Evolutionary conservation across 2,329 filamentous ascomycete species (phyloP).

Genomic region (Passalora sequoiae): DNA sequence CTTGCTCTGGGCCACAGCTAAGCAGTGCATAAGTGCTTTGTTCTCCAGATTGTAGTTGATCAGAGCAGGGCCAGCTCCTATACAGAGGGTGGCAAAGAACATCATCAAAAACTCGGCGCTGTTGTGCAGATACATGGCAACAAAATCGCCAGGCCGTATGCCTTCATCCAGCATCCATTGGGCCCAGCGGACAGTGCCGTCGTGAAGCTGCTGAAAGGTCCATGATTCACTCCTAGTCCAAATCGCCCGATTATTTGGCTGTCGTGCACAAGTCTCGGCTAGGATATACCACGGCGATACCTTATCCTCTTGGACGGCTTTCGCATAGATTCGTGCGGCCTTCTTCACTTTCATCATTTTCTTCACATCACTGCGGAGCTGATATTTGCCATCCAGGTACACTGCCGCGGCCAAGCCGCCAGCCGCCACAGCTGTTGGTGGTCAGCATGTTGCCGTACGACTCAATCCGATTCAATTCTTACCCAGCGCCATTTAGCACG

Average conservation of each 20-base stretch:
- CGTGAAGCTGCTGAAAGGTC: conserved; percentile 54
- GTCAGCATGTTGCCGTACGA: not conserved
- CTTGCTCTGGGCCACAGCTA: conserved; percentile 36
- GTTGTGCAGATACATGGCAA: conserved; percentile 31
- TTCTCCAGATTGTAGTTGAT: conserved; percentile 36
- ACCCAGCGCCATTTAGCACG: conserved; percentile 2
- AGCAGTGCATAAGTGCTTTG: conserved; percentile 33
- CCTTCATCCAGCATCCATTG: conserved; percentile 52
- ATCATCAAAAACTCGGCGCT: conserved; percentile 29
- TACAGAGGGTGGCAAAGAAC: conserved; percentile 26
- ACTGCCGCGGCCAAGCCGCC: conserved; percentile 40
- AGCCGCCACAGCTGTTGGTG: conserved; percentile 14
- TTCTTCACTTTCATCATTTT: conserved; percentile 42
- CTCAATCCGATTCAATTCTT: not conserved
- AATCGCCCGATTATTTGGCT: conserved; percentile 52
- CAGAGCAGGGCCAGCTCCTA: conserved; percentile 32
- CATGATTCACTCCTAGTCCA: conserved; percentile 58
- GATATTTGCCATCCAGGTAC: conserved; percentile 65
- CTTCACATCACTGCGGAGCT: conserved; percentile 56
- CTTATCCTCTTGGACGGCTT: conserved; percentile 34
- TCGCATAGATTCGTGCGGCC: conserved; percentile 43
- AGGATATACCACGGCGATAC: conserved; percentile 28
- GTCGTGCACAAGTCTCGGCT: conserved; percentile 21
- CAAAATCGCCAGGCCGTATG: conserved; percentile 31
- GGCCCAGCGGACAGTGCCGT: conserved; percentile 54